phyloP scores from a whole-genome alignment of 75 land plant species.

The Selaginella tamariscina region DNA sequence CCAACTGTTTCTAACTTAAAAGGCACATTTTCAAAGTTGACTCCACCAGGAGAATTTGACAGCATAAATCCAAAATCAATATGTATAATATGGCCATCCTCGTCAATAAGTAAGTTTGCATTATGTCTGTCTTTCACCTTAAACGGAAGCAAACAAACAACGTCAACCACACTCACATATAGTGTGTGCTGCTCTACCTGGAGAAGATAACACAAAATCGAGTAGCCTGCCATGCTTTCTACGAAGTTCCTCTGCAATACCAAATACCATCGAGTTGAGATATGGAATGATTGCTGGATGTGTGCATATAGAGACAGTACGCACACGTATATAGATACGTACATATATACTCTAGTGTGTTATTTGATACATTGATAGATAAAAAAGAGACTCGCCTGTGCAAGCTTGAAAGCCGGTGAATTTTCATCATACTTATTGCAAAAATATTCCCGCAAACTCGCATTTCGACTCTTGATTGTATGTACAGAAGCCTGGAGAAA shows the following conservation, averaged over 20 bases:
- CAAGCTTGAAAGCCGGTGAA: conserved; percentile 81
- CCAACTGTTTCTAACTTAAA: conserved; percentile 97
- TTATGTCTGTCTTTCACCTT: conserved; percentile 97
- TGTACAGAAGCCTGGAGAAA: conserved; percentile 88
- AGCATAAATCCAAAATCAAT: conserved; percentile 99
- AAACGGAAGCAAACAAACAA: background rate
- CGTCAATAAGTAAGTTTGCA: conserved; percentile 89
- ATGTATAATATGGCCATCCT: conserved; percentile 98
- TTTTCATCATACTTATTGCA: conserved; percentile 80
- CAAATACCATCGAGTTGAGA: conserved; percentile 5
- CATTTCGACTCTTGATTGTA: conserved; percentile 81
- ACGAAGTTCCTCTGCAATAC: conserved; percentile 90
- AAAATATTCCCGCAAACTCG: conserved; percentile 85
- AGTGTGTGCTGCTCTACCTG: too few species aligned
- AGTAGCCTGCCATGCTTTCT: conserved; percentile 99
- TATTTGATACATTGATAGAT: background rate
- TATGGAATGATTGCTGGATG: too few species aligned
- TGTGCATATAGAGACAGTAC: too few species aligned
- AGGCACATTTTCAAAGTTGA: conserved; percentile 99
- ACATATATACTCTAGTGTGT: too few species aligned
- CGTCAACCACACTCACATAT: too few species aligned
- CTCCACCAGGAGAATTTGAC: conserved; percentile 99
- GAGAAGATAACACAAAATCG: conserved; percentile 83
- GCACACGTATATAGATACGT: too few species aligned
- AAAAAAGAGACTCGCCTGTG: too few species aligned